Evolutionary conservation across 768 basidiomycete species (phyloP), one percentile per base, ranked within the genome.

Genomic region (Tephrocybe rancida): DNA sequence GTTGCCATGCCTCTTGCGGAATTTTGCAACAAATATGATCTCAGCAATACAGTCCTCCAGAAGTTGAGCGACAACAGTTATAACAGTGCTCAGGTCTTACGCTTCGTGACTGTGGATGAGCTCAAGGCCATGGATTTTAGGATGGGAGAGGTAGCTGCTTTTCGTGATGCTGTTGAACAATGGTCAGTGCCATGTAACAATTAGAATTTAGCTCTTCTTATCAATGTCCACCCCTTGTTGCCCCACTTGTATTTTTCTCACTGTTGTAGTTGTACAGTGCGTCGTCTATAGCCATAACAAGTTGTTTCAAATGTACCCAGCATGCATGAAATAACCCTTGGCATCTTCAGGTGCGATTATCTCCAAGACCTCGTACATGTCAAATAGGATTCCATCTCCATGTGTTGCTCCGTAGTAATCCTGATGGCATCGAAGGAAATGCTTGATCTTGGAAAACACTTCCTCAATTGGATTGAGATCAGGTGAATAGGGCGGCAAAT

Each of bases 381-480:
- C 64, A 56, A 48, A 66, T n/a, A 69, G 39, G 32, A 69, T 58
- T 55, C 58, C 45, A 47, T 45, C 41, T 54, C 52, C 49, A 24
- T 26, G 2, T 46, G 37, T 27, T 43, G 35, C 48, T 18, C 16
- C n/a, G 55, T 38, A 10, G 52, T 26, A 41, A 44, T 58, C 24
- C 11, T 48, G 30, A 48, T 73, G 54, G 1, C 61, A 49, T 3
- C 59, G 58, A 25, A 74, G 57, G 38, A 63, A 68, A 8, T 54
- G 50, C 46, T 75, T 75, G 60, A 75, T 65, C 44, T 67, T 62
- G 0, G 70, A 72, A 48, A 75, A 75, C 0, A 70, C 70, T 45
- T 73, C 70, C 53, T 76, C 67, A 21, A 74, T 73, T 1, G 74
- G 73, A 45, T 77, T 75, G 35, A 71, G 50, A 42, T 77, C 72